Conservation (phyloP, 2,329 filamentous ascomycete genomes). For the Trichoderma gracile region DNA sequence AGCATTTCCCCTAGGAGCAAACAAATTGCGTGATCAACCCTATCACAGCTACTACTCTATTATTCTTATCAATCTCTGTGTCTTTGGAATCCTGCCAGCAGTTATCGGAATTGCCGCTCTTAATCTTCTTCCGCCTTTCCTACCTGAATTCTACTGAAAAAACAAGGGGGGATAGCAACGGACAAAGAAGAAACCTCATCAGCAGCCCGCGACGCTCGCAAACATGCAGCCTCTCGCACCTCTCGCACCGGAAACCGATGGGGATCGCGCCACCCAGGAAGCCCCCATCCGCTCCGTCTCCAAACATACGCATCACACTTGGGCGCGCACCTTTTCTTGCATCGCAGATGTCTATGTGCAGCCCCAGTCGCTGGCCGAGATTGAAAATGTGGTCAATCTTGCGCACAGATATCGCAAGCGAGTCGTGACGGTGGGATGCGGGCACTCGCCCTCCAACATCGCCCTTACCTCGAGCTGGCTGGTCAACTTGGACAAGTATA, state of each 20-base stretch:
- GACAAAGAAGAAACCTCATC: background rate
- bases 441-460: slow-evolving; percentile 87
- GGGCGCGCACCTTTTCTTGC: slow-evolving; percentile 90
- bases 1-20: slow-evolving; percentile 10
- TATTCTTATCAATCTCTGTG: background rate
- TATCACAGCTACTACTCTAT: background rate
- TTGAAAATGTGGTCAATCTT: slow-evolving; percentile 79
- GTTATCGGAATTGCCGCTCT: background rate
- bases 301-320: slow-evolving; percentile 81
- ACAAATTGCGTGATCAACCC: slow-evolving; percentile 19
- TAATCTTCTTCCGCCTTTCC: background rate
- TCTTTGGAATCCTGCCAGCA: background rate
- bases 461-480: slow-evolving; percentile 95
- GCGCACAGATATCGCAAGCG: slow-evolving; percentile 79
- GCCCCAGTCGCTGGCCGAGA: slow-evolving; percentile 74
- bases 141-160: background rate
- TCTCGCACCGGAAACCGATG: slow-evolving; percentile 34
- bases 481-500: slow-evolving; percentile 85
- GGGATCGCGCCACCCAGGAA: slow-evolving; percentile 52
- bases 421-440: slow-evolving; percentile 83
- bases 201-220: background rate
- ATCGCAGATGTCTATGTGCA: slow-evolving; percentile 89
- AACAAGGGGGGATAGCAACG: background rate
- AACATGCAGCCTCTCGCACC: slow-evolving; percentile 41
- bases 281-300: slow-evolving; percentile 75